phyloP scores from a whole-genome alignment of 176 grass and related monocot species.

The Cenchrus americanus region DNA sequence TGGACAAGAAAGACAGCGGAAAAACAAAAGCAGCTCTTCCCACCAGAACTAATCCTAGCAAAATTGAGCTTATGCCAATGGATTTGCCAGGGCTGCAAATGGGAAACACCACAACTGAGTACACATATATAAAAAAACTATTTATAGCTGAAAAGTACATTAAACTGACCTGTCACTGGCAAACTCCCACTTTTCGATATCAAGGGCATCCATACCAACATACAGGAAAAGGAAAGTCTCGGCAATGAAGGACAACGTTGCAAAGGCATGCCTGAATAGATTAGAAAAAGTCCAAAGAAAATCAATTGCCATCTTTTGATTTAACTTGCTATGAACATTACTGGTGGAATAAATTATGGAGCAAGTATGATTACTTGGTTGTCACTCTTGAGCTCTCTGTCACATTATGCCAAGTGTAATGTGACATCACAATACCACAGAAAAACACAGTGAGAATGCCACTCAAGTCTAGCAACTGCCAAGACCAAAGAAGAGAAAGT shows the following conservation, averaged over 20 bases:
- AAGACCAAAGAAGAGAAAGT: conserved; percentile 29
- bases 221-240: conserved; percentile 97
- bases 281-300: conserved; percentile 16
- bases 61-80: conserved; percentile 81
- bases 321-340: neutral
- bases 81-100: conserved; percentile 88
- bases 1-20: conserved; percentile 89
- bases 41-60: conserved; percentile 81
- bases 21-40: conserved; percentile 99
- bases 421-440: conserved; percentile 98
- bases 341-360: neutral
- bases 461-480: conserved; percentile 89
- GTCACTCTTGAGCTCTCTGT: conserved; percentile 99
- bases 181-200: conserved; percentile 96
- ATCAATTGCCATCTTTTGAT: neutral
- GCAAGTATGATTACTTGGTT: conserved; percentile 73
- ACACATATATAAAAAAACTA: neutral
- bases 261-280: conserved; percentile 81
- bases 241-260: conserved; percentile 94
- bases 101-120: conserved; percentile 22
- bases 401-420: conserved; percentile 99
- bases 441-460: conserved; percentile 99
- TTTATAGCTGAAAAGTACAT: conserved; percentile 29
- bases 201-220: conserved; percentile 98
- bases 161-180: conserved; percentile 74